phyloP scores from a whole-genome alignment of 805 yeast genomes.

The Zygosaccharomyces lentus region DNA sequence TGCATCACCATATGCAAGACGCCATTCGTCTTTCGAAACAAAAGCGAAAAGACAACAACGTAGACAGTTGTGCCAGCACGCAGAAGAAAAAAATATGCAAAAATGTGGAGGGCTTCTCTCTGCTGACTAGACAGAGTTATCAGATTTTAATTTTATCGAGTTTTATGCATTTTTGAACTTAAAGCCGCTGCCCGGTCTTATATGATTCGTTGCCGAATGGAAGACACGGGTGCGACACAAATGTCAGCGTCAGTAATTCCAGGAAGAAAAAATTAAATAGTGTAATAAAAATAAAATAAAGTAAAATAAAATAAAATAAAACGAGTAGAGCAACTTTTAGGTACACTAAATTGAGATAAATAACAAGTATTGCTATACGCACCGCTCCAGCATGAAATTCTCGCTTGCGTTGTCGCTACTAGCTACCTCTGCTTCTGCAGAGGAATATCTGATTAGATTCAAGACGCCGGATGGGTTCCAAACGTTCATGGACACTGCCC shows the following conservation, averaged over 20 bases:
- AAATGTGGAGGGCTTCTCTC: not conserved
- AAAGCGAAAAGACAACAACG: too few relatives aligned
- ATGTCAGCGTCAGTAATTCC: conserved; percentile 12
- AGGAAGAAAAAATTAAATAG: not conserved
- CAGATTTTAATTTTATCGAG: too few relatives aligned
- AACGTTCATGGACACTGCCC: conserved; percentile 44
- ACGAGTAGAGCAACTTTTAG: not conserved
- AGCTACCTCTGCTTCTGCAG: conserved; percentile 10
- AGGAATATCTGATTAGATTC: conserved; percentile 48
- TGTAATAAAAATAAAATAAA: not conserved
- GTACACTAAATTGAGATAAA: not conserved
- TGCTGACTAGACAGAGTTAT: too few relatives aligned
- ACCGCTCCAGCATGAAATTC: not conserved
- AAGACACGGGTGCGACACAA: conserved; percentile 3
- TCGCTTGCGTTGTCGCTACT: conserved; percentile 1
- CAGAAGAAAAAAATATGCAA: not conserved
- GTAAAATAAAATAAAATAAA: not conserved
- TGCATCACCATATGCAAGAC: not conserved
- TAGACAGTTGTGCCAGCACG: not conserved
- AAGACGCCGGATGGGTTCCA: conserved; percentile 48
- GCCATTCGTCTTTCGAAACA: too few relatives aligned
- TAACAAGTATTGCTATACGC: not conserved
- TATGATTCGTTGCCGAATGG: not conserved
- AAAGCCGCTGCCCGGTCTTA: not conserved
- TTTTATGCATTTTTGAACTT: too few relatives aligned